Evolutionary conservation across 164 flowering plant species (phyloP).

Genomic region (Echeveria elegans): DNA sequence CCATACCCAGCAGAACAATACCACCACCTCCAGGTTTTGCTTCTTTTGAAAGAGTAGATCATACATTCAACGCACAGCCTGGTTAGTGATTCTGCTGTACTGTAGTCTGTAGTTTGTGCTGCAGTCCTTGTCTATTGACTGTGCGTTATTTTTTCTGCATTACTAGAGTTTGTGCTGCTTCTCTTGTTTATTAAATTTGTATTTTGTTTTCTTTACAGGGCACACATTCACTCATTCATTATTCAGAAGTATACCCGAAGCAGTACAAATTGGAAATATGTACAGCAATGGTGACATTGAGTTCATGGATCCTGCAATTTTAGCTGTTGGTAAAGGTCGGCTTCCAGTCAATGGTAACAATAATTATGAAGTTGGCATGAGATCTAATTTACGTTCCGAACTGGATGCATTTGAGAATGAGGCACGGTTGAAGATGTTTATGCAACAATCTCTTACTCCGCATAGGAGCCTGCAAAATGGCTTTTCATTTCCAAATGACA

Average conservation of each 20-base stretch:
- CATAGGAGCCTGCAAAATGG: slow-evolving; percentile 46
- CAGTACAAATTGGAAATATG: slow-evolving; percentile 25
- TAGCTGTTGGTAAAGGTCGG: slow-evolving; percentile 85
- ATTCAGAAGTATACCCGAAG: slow-evolving; percentile 36
- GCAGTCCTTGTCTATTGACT: background rate
- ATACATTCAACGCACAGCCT: slow-evolving; percentile 27
- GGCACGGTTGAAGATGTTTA: slow-evolving; percentile 50
- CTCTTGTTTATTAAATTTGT: background rate
- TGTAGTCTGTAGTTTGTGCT: background rate
- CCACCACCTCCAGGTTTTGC: slow-evolving; percentile 79
- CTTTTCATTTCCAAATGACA: slow-evolving; percentile 34
- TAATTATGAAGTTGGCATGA: slow-evolving; percentile 32
- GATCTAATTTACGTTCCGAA: slow-evolving; percentile 34
- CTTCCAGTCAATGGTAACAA: slow-evolving; percentile 40
- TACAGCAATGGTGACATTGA: slow-evolving; percentile 38
- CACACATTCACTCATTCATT: slow-evolving; percentile 28
- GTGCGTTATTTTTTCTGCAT: background rate
- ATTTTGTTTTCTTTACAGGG: slow-evolving; percentile 14
- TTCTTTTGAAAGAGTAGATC: slow-evolving; percentile 59
- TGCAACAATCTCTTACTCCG: slow-evolving; percentile 53
- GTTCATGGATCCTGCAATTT: slow-evolving; percentile 63
- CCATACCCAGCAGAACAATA: slow-evolving; percentile 41
- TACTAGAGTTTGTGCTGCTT: background rate
- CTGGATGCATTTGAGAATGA: slow-evolving; percentile 47
- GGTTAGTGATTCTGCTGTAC: background rate